Base-by-base conservation (phyloP, 2,329 filamentous ascomycete species). In the Phialophora tarda region DNA sequence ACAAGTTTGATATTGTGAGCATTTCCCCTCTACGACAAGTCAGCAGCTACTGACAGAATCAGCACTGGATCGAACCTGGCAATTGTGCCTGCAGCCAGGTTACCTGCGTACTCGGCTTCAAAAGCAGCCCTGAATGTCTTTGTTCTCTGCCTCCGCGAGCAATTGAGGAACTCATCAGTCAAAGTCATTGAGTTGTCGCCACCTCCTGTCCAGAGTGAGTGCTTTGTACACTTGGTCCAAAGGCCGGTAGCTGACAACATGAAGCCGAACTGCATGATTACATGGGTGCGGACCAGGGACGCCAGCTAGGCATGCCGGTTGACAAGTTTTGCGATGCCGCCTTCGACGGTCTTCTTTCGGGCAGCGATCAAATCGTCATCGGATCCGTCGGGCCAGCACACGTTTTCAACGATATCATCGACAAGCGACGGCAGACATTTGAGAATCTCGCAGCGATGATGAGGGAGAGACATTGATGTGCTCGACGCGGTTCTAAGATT, bases 111-210 rank as follows among this genome's bases (percentile, higher is more conserved):
- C 77, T 85, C 80, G 60, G 82, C 83, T 1, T 81, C 81, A 11
- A 87, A 86, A 71, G 81, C 84, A 0, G 85, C 84, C 2, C 73
- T 86, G 44, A 82, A 85, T 70, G 76, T 77, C 4, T 83, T 84
- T 59, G 71, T 78, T 26, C 77, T 83, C 65, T 81, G 78, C 50
- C 71, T 84, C 21, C 76, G 82, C 5, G 76, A 81, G 60, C 78
- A 83, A 72, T 75, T 85, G 21, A 69, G 70, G 8, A 71, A 70
- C 10, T 70, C 69, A 1, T 71, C 68, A 2, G 75, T 81, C 8
- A 75, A 76, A 48, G 78, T 86, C 8, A 74, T 85, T 30, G 83
- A 87, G 74, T 73, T 86, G 47, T 75, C 82, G 14, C 83, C 84
- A 1, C 76, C 78, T 12, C 64, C 74, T 8, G 78, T 81, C 8